phyloP scores from a whole-genome alignment of 768 basidiomycete genomes.

The Cystobasidium tubakii region DNA sequence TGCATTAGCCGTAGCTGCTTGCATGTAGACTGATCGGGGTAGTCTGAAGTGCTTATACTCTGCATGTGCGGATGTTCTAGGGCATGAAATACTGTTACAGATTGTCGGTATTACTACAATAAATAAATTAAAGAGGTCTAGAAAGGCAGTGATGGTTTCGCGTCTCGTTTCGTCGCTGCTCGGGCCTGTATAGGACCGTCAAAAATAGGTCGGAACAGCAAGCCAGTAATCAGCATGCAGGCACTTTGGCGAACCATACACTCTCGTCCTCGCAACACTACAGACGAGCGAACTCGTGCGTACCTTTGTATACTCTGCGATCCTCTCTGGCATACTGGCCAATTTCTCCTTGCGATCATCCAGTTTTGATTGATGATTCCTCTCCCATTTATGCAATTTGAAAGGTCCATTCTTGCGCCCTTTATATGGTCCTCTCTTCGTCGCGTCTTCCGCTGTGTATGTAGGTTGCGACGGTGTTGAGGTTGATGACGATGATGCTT shows the following conservation, averaged over 20 bases:
- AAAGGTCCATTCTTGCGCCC: conserved; percentile 2
- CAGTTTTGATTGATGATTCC: neutral
- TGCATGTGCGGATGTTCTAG: too few species aligned
- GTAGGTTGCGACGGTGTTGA: neutral
- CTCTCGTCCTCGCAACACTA: too few species aligned
- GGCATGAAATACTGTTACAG: too few species aligned
- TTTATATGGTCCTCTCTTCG: conserved; percentile 22
- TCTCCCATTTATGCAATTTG: conserved; percentile 27
- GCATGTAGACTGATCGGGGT: too few species aligned
- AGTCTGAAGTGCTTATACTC: too few species aligned
- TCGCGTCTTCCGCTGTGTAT: neutral
- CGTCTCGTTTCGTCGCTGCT: neutral
- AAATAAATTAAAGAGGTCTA: too few species aligned
- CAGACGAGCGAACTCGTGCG: neutral
- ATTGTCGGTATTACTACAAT: too few species aligned
- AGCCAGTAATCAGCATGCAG: too few species aligned
- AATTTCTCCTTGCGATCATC: conserved; percentile 14
- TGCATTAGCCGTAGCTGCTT: too few species aligned
- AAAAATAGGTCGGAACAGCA: too few species aligned
- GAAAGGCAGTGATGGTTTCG: conserved; percentile 19
- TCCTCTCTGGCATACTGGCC: conserved; percentile 10
- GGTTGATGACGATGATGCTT: neutral
- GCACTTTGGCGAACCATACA: too few species aligned
- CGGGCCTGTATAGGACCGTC: neutral
- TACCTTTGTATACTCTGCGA: conserved; percentile 21